These are phyloP conservation scores for Mortierella sp. DNA, from an alignment of 371 early-diverging fungal species.

Conservation along the genomic window DNA sequence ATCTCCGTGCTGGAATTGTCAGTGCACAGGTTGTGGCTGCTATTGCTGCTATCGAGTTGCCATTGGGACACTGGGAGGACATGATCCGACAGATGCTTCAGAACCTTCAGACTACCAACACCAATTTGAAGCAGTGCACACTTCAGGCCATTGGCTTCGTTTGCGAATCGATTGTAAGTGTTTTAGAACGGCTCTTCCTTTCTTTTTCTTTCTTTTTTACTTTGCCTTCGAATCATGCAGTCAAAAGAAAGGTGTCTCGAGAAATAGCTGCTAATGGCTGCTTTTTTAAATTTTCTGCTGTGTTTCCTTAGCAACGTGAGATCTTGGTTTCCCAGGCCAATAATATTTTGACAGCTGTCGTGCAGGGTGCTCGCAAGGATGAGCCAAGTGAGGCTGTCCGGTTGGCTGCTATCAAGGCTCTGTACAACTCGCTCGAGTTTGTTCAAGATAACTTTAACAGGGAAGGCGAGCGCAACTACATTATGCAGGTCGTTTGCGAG, in stretches of 20 bases:
- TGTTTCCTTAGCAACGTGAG: constrained; percentile 69
- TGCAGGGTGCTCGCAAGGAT: constrained; percentile 91
- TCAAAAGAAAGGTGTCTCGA: background rate
- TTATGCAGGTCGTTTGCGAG: constrained; percentile 98
- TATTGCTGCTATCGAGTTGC: constrained; percentile 93
- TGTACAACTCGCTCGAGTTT: constrained; percentile 95
- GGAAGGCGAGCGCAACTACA: constrained; percentile 93
- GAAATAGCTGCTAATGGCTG: background rate
- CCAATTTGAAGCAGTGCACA: constrained; percentile 77
- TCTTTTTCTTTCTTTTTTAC: background rate
- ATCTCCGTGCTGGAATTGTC: constrained; percentile 71
- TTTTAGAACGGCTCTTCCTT: background rate
- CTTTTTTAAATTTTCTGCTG: background rate
- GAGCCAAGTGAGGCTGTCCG: constrained; percentile 89
- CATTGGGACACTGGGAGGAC: constrained; percentile 84
- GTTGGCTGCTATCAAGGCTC: constrained; percentile 87
- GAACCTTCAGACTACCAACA: constrained; percentile 71
- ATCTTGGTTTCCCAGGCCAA: constrained; percentile 83
- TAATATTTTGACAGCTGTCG: constrained; percentile 91
- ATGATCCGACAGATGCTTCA: constrained; percentile 81
- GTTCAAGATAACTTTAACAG: constrained; percentile 91
- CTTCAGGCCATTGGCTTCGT: constrained; percentile 92
- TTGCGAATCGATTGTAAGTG: constrained; percentile 86
- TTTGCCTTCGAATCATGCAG: too few relatives aligned
- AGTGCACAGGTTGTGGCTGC: constrained; percentile 90